Base-by-base conservation (phyloP, 108 stramenopile genomes). In the Seminavis robusta region DNA sequence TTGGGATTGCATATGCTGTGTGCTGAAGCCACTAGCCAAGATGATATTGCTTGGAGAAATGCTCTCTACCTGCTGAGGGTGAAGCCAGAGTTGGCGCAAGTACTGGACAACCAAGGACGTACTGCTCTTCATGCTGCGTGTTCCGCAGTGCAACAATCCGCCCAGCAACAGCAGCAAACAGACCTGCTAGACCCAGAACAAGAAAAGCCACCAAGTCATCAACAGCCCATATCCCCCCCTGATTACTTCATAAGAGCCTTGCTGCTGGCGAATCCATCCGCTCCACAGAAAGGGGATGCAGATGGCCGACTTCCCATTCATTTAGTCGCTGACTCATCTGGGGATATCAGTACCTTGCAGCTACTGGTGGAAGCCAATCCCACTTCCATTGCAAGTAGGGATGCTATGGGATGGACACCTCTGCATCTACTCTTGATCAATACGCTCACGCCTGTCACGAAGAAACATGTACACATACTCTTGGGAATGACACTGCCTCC, bases 231-330 rank as follows among this genome's bases (percentile, higher is more conserved):
- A n/a, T n/a, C 77, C 16, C 58, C 71, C 8, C 69, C 76, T 17
- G 24, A 46, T 5, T 78, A 51, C 53, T 65, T 78, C 43, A 56
- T 49, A 7, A 54, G 71, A 20, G 71, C 59, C 0, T 36, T 78
- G 25, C 13, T 78, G 41, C 62, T 63, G 26, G 62, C 63, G 16
- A 33, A 62, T 33, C 69, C 71, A 10, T 21, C 36, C 9, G 56
- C 68, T 21, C 46, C 52, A 26, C 51, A 52, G 32, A 30, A 38
- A 45, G 29, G 47, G 4, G 71, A 78, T 44, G 55, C 31, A 28
- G 71, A 63, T 39, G 77, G 77, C 10, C 61, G 77, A 24, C 52
- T 78, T 29, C 77, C 77, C 7, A 52, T 78, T 33, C 77, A 78
- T 45, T 45, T 77, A 20, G 28, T 78, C 29, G 77, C 65, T 6